Percentiles rank a stretch among this genome's conserved stretches.
phyloP scores from a whole-genome alignment of 768 basidiomycete species.

The Crassisporium funariophilum region DNA sequence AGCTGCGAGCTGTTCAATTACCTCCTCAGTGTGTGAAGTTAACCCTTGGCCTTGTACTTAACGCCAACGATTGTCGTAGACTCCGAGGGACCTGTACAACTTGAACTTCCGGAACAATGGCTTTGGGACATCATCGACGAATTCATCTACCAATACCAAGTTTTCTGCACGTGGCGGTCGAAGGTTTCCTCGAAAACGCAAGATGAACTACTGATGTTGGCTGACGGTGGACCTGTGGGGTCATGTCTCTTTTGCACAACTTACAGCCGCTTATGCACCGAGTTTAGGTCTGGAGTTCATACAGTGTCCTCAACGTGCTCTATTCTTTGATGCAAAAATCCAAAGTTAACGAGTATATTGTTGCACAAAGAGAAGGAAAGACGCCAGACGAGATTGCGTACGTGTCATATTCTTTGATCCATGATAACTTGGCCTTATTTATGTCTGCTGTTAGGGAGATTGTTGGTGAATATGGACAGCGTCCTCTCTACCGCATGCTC shows the following conservation, averaged over 20 bases:
- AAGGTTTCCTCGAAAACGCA: conserved; percentile 85
- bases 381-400: conserved; percentile 82
- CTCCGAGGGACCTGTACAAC: conserved; percentile 90
- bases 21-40: conserved; percentile 71
- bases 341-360: conserved; percentile 90
- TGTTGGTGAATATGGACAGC: conserved; percentile 88
- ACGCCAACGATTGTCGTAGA: conserved; percentile 47
- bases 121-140: conserved; percentile 98
- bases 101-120: conserved; percentile 97
- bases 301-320: conserved; percentile 96
- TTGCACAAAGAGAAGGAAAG: conserved; percentile 80
- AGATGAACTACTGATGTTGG: conserved; percentile 84
- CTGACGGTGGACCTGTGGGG: conserved; percentile 68
- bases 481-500: conserved; percentile 89
- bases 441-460: conserved; percentile 62
- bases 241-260: conserved; percentile 1
- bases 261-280: not conserved
- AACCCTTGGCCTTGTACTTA: not conserved
- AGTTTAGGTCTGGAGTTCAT: conserved; percentile 92
- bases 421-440: conserved; percentile 2
- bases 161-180: conserved; percentile 90
- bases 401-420: conserved; percentile 27
- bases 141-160: conserved; percentile 98
- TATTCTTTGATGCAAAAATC: conserved; percentile 99
- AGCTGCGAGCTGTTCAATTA: conserved; percentile 99